These are phyloP conservation scores for Boletus rufocinnamomeus DNA, from an alignment of 768 basidiomycete species.

Conservation along the genomic window DNA sequence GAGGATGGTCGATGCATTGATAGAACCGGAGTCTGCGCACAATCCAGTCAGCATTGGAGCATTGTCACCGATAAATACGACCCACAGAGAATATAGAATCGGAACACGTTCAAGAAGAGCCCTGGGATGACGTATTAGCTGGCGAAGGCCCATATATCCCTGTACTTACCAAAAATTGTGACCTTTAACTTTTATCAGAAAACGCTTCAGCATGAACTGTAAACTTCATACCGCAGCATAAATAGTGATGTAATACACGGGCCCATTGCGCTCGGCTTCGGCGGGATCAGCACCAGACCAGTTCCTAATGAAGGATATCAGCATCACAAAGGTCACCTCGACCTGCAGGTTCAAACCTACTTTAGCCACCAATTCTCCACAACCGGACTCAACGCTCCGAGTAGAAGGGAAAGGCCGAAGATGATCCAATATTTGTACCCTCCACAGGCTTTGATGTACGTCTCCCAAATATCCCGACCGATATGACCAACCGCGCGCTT, in stretches of 20 bases:
- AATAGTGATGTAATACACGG: conserved; percentile 51
- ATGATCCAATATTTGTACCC: conserved; percentile 55
- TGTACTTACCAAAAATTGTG: conserved; percentile 36
- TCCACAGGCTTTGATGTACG: conserved; percentile 55
- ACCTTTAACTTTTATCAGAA: conserved; percentile 36
- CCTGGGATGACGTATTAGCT: conserved; percentile 39
- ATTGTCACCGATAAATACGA: conserved; percentile 6
- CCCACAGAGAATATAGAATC: conserved; percentile 75
- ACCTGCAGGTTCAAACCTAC: conserved; percentile 28
- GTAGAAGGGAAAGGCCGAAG: conserved; percentile 52
- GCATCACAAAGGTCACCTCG: conserved; percentile 7
- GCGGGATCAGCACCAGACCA: conserved; percentile 58
- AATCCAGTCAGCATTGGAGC: conserved; percentile 8
- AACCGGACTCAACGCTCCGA: conserved; percentile 66
- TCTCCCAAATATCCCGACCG: conserved; percentile 62
- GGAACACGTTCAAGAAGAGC: conserved; percentile 55
- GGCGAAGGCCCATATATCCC: background rate
- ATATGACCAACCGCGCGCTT: conserved; percentile 76
- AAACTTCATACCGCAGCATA: conserved; percentile 60
- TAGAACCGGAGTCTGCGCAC: conserved; percentile 65
- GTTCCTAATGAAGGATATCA: conserved; percentile 38
- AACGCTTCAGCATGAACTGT: background rate
- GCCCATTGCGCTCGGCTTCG: conserved; percentile 42
- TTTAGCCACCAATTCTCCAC: conserved; percentile 73
- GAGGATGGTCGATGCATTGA: conserved; percentile 74